Evolutionary conservation across 2,329 filamentous ascomycete genomes (phyloP), one percentile per base, ranked within the genome.

Genomic region (Ophiostoma montium): DNA sequence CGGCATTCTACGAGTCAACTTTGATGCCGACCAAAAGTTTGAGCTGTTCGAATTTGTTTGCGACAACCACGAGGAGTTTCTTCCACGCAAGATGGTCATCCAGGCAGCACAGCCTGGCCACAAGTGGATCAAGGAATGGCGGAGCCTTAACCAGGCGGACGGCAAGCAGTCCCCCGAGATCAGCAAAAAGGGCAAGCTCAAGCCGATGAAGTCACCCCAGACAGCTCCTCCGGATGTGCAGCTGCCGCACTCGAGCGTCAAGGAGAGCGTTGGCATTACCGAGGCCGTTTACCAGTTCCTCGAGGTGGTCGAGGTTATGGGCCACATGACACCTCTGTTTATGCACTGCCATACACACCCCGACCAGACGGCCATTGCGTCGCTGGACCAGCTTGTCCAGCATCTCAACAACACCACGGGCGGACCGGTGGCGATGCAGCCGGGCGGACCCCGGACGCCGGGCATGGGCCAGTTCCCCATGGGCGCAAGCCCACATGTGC

Each of bases 1-100:
- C n/a, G 90, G 90, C 39, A 79, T 74, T 5, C 67, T 96, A 23
- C 80, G 81, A 45, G 88, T 83, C 1, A 78, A 86, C 53, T 94
- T 95, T 60, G 84, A 94, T 57, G 70, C 69, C 9, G 76, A 84
- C 35, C 82, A 87, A 53, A 87, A 84, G 62, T 82, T 98, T 52
- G 86, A 95, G 53, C 71, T 87, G 52, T 74, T 96, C 45, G 86
- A 95, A 58, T 89, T 96, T 56, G 72, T 80, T 43, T 86, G 85
- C 1, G 75, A 71, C 33, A 74, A 72, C 46, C 84, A 94, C 58
- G 85, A 89, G 56, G 89, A 96, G 65, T 95, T 84, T 58, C 70
- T 96, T 42, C 82, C 88, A 19, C 78, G 86, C 48, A 76, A 71
- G 53, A 71, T 72, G 55, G 74, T 80, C 9, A 74, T 82, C 35